Percentiles rank a stretch among this genome's conserved stretches.
Conservation (phyloP, 2,329 filamentous ascomycete species). For the Aspergillus piperis region DNA sequence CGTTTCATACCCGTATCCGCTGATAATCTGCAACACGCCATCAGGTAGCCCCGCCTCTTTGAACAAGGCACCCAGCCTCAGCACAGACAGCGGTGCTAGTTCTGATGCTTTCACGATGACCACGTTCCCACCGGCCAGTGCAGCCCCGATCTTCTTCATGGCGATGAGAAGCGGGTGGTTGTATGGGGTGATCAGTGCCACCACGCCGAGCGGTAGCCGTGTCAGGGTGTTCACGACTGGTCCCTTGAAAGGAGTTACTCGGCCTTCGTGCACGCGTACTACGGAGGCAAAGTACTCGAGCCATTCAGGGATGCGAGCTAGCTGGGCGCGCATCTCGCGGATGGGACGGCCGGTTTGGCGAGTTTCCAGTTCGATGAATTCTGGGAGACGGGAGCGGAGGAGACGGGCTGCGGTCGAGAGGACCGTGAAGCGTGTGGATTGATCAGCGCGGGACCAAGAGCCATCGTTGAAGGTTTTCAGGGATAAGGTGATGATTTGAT, state of each 20-base stretch:
- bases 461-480: slow-evolving; percentile 50
- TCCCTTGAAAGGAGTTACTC: slow-evolving; percentile 63
- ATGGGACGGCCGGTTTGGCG: slow-evolving; percentile 67
- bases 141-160: slow-evolving; percentile 43
- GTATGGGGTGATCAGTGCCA: slow-evolving; percentile 43
- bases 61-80: slow-evolving; percentile 44
- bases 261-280: slow-evolving; percentile 66
- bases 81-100: slow-evolving; percentile 46
- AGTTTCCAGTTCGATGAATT: slow-evolving; percentile 65
- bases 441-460: slow-evolving; percentile 59
- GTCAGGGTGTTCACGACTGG: slow-evolving; percentile 43
- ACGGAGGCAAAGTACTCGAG: slow-evolving; percentile 71
- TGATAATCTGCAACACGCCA: slow-evolving; percentile 50
- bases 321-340: slow-evolving; percentile 70
- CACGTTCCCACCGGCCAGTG: slow-evolving; percentile 44
- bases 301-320: slow-evolving; percentile 61
- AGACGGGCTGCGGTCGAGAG: slow-evolving; percentile 62
- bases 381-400: slow-evolving; percentile 54
- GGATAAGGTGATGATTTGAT: slow-evolving; percentile 49
- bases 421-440: slow-evolving; percentile 62
- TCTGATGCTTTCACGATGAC: slow-evolving; percentile 45
- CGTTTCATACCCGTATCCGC: slow-evolving; percentile 56
- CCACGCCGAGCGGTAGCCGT: slow-evolving; percentile 41
- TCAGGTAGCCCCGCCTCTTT: slow-evolving; percentile 46
- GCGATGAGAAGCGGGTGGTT: slow-evolving; percentile 43